Conservation (phyloP, 2,329 filamentous ascomycete genomes). For the Fusarium azukiicola region DNA sequence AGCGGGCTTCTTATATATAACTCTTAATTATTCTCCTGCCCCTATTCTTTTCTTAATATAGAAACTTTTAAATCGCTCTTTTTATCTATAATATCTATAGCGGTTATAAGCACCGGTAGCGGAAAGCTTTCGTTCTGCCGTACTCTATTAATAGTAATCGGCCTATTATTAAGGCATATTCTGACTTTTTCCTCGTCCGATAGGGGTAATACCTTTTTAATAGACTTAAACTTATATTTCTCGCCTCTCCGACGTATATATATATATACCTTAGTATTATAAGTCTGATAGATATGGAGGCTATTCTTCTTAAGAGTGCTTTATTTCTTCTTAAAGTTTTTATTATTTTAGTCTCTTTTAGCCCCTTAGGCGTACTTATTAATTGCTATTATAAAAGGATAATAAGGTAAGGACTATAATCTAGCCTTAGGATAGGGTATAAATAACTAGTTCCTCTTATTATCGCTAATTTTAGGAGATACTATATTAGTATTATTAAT, state of each 20-base stretch:
- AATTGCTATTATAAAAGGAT: neutral
- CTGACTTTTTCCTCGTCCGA: constrained; percentile 38
- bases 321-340: constrained; percentile 36
- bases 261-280: constrained; percentile 37
- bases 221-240: constrained; percentile 44
- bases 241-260: constrained; percentile 32
- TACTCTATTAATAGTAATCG: neutral
- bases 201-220: constrained; percentile 33
- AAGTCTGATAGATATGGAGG: constrained; percentile 28
- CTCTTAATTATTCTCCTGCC: neutral
- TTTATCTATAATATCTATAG: constrained; percentile 24
- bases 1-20: neutral
- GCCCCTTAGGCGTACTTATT: constrained; percentile 4
- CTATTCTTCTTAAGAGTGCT: constrained; percentile 33
- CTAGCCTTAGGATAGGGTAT: neutral
- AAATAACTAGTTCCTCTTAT: neutral
- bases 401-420: neutral
- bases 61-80: neutral
- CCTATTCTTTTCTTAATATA: neutral
- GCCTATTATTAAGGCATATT: neutral
- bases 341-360: constrained; percentile 34
- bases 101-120: constrained; percentile 12
- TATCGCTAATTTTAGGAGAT: neutral
- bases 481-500: neutral
- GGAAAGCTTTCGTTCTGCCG: constrained; percentile 1